Conservation (phyloP, 2,329 filamentous ascomycete species). For the Aspergillus glaucus region DNA sequence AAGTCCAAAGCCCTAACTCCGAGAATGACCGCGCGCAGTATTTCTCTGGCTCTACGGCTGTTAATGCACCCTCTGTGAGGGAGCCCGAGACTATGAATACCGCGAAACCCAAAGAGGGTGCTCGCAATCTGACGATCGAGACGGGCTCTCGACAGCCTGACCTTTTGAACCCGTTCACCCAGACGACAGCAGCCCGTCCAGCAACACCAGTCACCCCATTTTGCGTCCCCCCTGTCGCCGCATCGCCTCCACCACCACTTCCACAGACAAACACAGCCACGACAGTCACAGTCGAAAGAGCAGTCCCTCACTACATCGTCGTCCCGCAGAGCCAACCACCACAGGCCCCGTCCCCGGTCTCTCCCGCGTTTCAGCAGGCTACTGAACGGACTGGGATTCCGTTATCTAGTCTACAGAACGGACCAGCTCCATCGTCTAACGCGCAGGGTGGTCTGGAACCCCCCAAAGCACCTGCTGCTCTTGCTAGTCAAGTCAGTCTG, state of each 20-base stretch:
- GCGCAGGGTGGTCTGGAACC: too few species aligned
- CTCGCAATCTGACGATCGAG: too few species aligned
- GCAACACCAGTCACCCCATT: neutral
- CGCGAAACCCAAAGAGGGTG: too few species aligned
- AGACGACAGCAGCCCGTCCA: neutral
- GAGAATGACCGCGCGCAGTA: neutral
- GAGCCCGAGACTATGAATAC: too few species aligned
- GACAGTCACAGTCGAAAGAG: neutral
- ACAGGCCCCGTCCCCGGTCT: constrained; percentile 55
- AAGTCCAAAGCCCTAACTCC: neutral
- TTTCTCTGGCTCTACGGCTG: constrained; percentile 1
- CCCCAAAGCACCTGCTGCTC: too few species aligned
- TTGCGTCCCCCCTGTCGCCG: neutral
- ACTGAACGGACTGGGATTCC: constrained; percentile 59
- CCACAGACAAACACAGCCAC: neutral
- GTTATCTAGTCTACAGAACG: constrained; percentile 51
- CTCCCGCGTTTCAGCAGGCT: constrained; percentile 55
- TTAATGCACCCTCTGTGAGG: constrained; percentile 1
- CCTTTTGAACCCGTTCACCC: too few species aligned
- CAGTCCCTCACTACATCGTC: constrained; percentile 45
- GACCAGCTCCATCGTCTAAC: neutral
- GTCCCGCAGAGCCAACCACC: constrained; percentile 51
- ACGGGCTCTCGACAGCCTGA: too few species aligned
- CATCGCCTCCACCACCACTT: neutral
- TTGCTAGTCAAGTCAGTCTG: too few species aligned